Evolutionary conservation across 2,329 filamentous ascomycete genomes (phyloP), one percentile per base, ranked within the genome.

Genomic region (Trichoderma koningii): DNA sequence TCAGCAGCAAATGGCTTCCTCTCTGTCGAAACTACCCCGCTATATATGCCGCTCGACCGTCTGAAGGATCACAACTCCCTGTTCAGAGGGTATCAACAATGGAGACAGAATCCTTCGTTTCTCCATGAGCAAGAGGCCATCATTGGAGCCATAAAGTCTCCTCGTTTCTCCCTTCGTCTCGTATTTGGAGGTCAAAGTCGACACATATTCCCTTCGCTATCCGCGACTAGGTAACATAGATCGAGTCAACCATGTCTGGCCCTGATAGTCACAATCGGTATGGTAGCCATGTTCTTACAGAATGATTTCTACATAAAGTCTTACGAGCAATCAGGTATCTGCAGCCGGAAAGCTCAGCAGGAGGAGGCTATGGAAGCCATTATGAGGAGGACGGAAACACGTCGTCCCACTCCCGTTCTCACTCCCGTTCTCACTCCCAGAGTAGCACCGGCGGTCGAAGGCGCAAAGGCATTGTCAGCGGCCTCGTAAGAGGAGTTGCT

Each of bases 401-500:
- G 1, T 23, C 28, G 3, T 50, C 30, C 23, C n/a, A n/a, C n/a
- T n/a, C n/a, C n/a, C n/a, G n/a, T 3, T 64, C 61, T 17, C 61
- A 56, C 17, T 55, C 61, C 1, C 61, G 61, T 9, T 64, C 61
- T 17, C 61, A 56, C 17, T 55, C 61, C 1, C 61, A 64, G 14
- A 56, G 30, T 14, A 53, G 41, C 30, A 34, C 45, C 3, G 48
- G 59, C 4, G 48, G 59, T 45, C 47, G 47, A 45, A 55, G 48
- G 7, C 63, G 55, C 15, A 65, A 60, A 30, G 63, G 63, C 2
- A 23, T 59, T 30, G 48, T 60, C 10, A 47, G 63, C 38, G 26
- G 47, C 41, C 10, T 65, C 28, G 63, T 65, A 19, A 50, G 47
- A n/a, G 41, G 48, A 38, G 64, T 66, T 4, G 64, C 56, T 12